A percentile compares a stretch with the other conserved stretches of the same genome.
Conservation (phyloP, 139 green algal genomes). For the Nannochloris sp. region DNA sequence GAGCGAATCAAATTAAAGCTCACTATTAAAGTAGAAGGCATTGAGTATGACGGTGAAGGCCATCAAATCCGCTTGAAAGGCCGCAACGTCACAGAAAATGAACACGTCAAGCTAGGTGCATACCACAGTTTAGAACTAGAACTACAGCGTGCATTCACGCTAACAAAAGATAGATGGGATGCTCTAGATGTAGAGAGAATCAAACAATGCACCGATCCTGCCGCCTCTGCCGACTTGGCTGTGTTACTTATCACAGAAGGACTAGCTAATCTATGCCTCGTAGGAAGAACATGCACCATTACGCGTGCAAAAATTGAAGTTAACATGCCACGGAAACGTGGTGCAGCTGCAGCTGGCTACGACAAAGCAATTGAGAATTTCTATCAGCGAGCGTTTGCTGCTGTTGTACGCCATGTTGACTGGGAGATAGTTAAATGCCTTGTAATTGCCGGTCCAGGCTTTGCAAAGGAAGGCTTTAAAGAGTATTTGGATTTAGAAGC, state of each 20-base stretch:
- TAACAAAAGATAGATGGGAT: slow-evolving; percentile 84
- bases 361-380: slow-evolving; percentile 81
- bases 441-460: slow-evolving; percentile 91
- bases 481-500: slow-evolving; percentile 57
- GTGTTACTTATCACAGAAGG: slow-evolving; percentile 91
- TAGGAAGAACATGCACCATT: slow-evolving; percentile 75
- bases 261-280: slow-evolving; percentile 78
- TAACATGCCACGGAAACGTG: slow-evolving; percentile 83
- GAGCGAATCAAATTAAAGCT: slow-evolving; percentile 80
- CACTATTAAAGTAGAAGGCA: slow-evolving; percentile 58
- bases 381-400: slow-evolving; percentile 46
- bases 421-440: slow-evolving; percentile 86
- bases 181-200: slow-evolving; percentile 71
- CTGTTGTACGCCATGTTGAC: slow-evolving; percentile 77
- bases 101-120: slow-evolving; percentile 86
- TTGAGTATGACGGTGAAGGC: slow-evolving; percentile 82
- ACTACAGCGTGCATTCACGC: slow-evolving; percentile 64
- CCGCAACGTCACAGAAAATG: slow-evolving; percentile 69
- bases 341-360: slow-evolving; percentile 76
- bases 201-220: slow-evolving; percentile 53
- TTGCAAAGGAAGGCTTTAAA: slow-evolving; percentile 86
- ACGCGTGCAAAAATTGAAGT: slow-evolving; percentile 71
- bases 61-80: slow-evolving; percentile 29
- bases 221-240: slow-evolving; percentile 79
- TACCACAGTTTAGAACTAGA: slow-evolving; percentile 95